Evolutionary conservation across 805 yeast species (phyloP).

Genomic region (Zygoascus bituminiphila): DNA sequence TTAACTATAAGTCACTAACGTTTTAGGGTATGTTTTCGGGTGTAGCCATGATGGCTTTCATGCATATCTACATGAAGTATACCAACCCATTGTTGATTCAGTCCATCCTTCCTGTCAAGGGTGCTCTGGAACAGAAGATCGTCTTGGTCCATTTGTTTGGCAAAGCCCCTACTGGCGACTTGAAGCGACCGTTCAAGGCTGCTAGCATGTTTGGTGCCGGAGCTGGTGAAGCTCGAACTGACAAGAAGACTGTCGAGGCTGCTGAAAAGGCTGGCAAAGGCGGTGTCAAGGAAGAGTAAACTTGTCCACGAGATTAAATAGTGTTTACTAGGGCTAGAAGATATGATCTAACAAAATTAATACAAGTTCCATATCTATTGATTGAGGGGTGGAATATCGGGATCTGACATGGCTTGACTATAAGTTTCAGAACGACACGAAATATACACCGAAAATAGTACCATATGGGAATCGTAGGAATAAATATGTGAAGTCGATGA

Average conservation of each 20-base stretch:
- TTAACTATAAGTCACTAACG: background rate
- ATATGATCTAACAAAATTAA: too few relatives aligned
- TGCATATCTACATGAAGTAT: slow-evolving; percentile 96
- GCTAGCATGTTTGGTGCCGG: slow-evolving; percentile 64
- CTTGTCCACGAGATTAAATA: too few relatives aligned
- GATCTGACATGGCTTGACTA: too few relatives aligned
- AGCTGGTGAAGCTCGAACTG: slow-evolving; percentile 57
- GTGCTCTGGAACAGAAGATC: slow-evolving; percentile 81
- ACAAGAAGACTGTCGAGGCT: slow-evolving; percentile 74
- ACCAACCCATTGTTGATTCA: slow-evolving; percentile 96
- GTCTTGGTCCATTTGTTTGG: slow-evolving; percentile 87
- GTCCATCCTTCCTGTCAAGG: slow-evolving; percentile 80
- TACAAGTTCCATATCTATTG: too few relatives aligned
- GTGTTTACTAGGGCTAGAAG: too few relatives aligned
- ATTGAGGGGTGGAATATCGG: too few relatives aligned
- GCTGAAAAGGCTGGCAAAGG: slow-evolving; percentile 75
- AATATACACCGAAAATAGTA: too few relatives aligned
- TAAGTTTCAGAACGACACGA: too few relatives aligned
- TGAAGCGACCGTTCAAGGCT: slow-evolving; percentile 94
- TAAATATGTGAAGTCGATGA: too few relatives aligned
- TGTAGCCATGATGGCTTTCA: slow-evolving; percentile 94
- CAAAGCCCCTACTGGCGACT: slow-evolving; percentile 74
- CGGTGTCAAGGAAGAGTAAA: slow-evolving; percentile 78
- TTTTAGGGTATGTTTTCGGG: slow-evolving; percentile 63
- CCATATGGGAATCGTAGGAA: too few relatives aligned